A percentile compares a stretch with the other conserved stretches of the same genome.
These are phyloP conservation scores for Globisporangium splendens DNA, from an alignment of 352 stramenopile genomes.

Conservation along the genomic window DNA sequence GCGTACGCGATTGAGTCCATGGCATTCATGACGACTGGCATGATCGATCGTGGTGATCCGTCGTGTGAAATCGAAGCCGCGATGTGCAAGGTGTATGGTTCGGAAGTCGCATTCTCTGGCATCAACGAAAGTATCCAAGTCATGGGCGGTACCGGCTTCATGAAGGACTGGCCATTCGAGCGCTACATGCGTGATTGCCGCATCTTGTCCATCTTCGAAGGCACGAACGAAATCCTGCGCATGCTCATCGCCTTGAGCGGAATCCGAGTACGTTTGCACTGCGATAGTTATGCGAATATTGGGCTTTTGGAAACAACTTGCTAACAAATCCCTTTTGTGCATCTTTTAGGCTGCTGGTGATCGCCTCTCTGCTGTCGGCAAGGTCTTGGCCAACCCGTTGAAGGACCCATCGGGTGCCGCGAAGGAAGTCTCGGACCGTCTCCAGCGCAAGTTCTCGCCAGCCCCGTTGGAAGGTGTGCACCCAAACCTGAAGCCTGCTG, in stretches of 20 bases:
- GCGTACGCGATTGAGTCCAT: slow-evolving; percentile 87
- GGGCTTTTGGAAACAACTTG: too few relatives aligned
- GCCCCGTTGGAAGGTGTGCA: slow-evolving; percentile 68
- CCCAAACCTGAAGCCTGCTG: slow-evolving; percentile 49
- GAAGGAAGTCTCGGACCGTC: slow-evolving; percentile 74
- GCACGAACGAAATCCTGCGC: slow-evolving; percentile 90
- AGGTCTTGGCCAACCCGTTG: slow-evolving; percentile 81
- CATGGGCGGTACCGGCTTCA: slow-evolving; percentile 88
- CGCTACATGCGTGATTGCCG: slow-evolving; percentile 89
- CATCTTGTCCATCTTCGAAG: slow-evolving; percentile 91
- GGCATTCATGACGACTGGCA: slow-evolving; percentile 88
- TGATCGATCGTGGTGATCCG: slow-evolving; percentile 84
- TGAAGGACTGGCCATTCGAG: slow-evolving; percentile 92
- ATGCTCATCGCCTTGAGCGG: slow-evolving; percentile 90
- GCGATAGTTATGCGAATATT: slow-evolving; percentile 4
- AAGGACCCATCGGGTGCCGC: slow-evolving; percentile 61
- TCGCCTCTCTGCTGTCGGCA: slow-evolving; percentile 68
- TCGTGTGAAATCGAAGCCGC: slow-evolving; percentile 86
- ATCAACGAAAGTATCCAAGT: slow-evolving; percentile 90
- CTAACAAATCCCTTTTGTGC: background rate
- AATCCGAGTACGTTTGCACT: slow-evolving; percentile 51
- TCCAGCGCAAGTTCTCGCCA: slow-evolving; percentile 81
- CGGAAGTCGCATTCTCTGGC: slow-evolving; percentile 73
- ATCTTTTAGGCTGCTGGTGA: slow-evolving; percentile 62
- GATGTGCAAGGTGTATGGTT: slow-evolving; percentile 89